phyloP scores from a whole-genome alignment of 257 asterid species.

The Asclepias syriaca region DNA sequence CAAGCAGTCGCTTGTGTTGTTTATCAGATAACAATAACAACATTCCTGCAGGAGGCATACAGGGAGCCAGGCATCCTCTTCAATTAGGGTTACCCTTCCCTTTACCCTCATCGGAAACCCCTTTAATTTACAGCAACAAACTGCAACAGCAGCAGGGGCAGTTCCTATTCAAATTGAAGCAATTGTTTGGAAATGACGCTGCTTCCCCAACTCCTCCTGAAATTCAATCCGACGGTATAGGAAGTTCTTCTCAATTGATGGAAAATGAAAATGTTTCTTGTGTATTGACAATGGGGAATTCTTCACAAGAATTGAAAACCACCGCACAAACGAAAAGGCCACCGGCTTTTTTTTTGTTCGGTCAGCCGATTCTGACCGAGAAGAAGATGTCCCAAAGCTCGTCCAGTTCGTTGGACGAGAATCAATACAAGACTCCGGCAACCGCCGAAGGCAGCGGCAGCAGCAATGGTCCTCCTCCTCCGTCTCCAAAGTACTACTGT shows the following conservation, averaged over 20 bases:
- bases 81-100: constrained; percentile 23
- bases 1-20: constrained; percentile 67
- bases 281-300: constrained; percentile 35
- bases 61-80: constrained; percentile 96
- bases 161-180: constrained; percentile 43
- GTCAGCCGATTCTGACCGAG: constrained; percentile 60
- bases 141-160: constrained; percentile 31
- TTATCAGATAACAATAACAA: constrained; percentile 30
- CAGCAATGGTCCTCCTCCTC: no score
- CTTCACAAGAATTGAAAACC: constrained; percentile 19
- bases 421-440: constrained; percentile 24
- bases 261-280: constrained; percentile 32
- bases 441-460: constrained; percentile 15
- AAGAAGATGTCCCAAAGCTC: constrained; percentile 52
- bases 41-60: constrained; percentile 74
- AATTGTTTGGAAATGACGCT: constrained; percentile 22
- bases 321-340: constrained; percentile 19
- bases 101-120: constrained; percentile 40
- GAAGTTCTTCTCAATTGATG: constrained; percentile 13
- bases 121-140: constrained; percentile 24
- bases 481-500: constrained; percentile 28
- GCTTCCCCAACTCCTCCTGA: constrained; percentile 19
- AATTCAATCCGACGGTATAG: neutral
- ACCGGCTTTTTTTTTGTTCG: constrained; percentile 50
- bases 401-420: constrained; percentile 32